phyloP scores from a whole-genome alignment of 768 basidiomycete genomes.

The Erythrobasidium yunnanense region DNA sequence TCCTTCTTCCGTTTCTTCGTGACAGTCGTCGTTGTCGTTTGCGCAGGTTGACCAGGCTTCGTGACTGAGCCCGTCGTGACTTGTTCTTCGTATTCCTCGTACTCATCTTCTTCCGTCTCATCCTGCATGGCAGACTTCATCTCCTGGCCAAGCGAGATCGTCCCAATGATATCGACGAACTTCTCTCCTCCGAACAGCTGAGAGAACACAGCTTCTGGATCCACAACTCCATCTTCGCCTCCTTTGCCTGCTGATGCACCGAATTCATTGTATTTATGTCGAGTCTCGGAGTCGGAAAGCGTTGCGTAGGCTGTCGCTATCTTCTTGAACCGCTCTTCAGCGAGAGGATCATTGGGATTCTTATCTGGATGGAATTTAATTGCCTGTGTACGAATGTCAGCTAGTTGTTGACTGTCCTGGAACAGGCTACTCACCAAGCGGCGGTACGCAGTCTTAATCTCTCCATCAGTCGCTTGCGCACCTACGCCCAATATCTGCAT shows the following conservation, averaged over 20 bases:
- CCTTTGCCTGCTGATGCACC: constrained; percentile 43
- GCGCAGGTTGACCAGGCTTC: not conserved
- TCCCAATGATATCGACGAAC: constrained; percentile 75
- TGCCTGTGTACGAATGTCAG: constrained; percentile 51
- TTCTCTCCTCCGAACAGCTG: constrained; percentile 81
- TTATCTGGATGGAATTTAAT: constrained; percentile 64
- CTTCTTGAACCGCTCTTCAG: constrained; percentile 55
- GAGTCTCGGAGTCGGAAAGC: constrained; percentile 60
- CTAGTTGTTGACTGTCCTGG: constrained; percentile 41
- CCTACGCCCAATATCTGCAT: constrained; percentile 52
- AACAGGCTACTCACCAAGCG: constrained; percentile 25
- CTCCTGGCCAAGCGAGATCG: constrained; percentile 74
- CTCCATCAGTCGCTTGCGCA: constrained; percentile 63
- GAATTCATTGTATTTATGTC: constrained; percentile 75
- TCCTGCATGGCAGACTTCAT: constrained; percentile 90
- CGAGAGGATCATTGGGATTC: constrained; percentile 65
- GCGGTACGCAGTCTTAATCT: constrained; percentile 84
- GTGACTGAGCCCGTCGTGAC: not conserved
- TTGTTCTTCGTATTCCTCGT: constrained; percentile 28
- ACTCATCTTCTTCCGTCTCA: constrained; percentile 27
- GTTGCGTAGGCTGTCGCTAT: constrained; percentile 62
- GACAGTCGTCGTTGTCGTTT: constrained; percentile 1
- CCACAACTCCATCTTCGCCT: constrained; percentile 39
- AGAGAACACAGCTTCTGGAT: constrained; percentile 53
- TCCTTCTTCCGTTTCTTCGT: constrained; percentile 27